Evolutionary conservation across 129 eudicot species (phyloP).

Genomic region (Flaveria linearis): DNA sequence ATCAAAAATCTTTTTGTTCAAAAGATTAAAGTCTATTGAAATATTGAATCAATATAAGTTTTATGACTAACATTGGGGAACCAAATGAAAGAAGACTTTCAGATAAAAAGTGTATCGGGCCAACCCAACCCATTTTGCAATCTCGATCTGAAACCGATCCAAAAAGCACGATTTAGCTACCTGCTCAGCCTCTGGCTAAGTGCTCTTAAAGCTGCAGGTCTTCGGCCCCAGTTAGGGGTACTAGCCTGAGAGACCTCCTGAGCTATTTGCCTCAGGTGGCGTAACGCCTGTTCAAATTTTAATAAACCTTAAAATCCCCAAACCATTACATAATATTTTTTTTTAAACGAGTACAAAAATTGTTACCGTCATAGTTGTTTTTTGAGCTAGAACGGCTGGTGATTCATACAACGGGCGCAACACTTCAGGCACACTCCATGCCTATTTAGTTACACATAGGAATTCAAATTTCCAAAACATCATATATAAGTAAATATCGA

Average conservation of each 20-base stretch:
- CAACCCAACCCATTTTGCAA: neutral
- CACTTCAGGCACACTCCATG: slow-evolving; percentile 96
- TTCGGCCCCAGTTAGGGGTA: slow-evolving; percentile 74
- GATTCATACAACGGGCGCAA: slow-evolving; percentile 89
- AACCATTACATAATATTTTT: neutral
- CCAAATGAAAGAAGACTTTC: no score
- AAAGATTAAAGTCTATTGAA: neutral
- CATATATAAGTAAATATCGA: neutral
- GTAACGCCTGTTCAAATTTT: slow-evolving; percentile 63
- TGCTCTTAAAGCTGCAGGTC: slow-evolving; percentile 90
- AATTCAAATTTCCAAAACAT: neutral
- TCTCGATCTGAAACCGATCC: neutral
- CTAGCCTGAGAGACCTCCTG: slow-evolving; percentile 82
- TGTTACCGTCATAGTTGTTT: slow-evolving; percentile 79
- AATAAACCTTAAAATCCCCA: neutral
- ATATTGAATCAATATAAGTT: no score
- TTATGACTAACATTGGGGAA: no score
- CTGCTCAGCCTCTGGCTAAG: slow-evolving; percentile 84
- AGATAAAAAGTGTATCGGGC: neutral
- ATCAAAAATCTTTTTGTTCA: neutral
- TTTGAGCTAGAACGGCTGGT: slow-evolving; percentile 76
- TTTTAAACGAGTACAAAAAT: neutral
- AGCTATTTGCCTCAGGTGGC: slow-evolving; percentile 84
- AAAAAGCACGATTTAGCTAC: slow-evolving; percentile 31
- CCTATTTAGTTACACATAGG: slow-evolving; percentile 31